Evolutionary conservation across 2,329 filamentous ascomycete genomes (phyloP), one percentile per base, ranked within the genome.

Genomic region (Hypoxylon rubiginosum): DNA sequence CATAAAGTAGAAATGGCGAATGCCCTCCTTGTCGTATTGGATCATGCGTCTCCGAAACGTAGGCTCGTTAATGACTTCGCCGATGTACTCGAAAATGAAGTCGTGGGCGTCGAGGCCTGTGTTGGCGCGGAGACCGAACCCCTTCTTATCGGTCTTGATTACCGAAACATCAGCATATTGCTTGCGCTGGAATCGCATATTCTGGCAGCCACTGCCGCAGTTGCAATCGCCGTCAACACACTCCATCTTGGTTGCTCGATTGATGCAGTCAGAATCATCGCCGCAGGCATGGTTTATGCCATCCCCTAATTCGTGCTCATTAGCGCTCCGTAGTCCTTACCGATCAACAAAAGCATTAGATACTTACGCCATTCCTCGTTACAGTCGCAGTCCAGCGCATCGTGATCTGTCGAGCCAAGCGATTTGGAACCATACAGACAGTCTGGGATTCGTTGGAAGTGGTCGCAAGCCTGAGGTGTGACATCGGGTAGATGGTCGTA

Each of bases 1-100:
- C 96, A 99, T 99, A 83, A 99, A 99, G 81, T 99, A 99, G 79
- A 99, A 99, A 81, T 99, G 96, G 79, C 97, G 97, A 85, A 99
- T 97, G 66, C 94, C 94, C 79, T 98, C 93, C 51, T 96, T 88
- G 76, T 97, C 94, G 80, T 99, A 99, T 75, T 97, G 92, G 41
- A 93, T 83, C 90, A 97, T 97, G 67, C 96, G 93, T 63, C 90
- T 89, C 60, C 94, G 92, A 77, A 98, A 98, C 10, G 91, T 91
- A 30, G 88, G 86, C 80, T 99, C 95, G 74, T 97, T 95, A 78
- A 99, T 97, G 73, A 98, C 96, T 81, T 99, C 96, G 73, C 96
- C 96, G 73, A 99, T 95, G 79, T 99, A 99, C 81, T 99, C 96
- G 78, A 93, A 98, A 73, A 99, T 93, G 77, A 99, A 97, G 76